Evolutionary conservation across 1,284 basidiomycete genomes (phyloP).

Genomic region (Prillingera fragicola): DNA sequence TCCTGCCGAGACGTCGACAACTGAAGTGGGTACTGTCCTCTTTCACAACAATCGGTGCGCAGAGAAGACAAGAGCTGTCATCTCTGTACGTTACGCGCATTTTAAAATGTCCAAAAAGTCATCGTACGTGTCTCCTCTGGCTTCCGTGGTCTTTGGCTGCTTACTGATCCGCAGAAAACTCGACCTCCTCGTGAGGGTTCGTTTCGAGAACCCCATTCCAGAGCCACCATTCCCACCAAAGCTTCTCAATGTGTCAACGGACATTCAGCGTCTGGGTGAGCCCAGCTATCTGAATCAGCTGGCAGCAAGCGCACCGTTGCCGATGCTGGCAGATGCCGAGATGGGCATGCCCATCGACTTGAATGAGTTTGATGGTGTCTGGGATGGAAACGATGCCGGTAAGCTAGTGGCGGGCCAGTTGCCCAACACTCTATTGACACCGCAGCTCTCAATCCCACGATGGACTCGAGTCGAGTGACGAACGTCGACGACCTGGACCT

Average conservation of each 20-base stretch:
- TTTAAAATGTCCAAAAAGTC: conserved; percentile 32
- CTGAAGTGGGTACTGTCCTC: too few species aligned
- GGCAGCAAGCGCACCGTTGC: conserved; percentile 70
- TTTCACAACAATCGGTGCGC: too few species aligned
- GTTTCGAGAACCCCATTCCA: conserved; percentile 86
- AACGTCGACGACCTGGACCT: conserved; percentile 30
- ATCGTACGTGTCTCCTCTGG: conserved; percentile 14
- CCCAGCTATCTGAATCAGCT: conserved; percentile 76
- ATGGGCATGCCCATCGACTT: conserved; percentile 89
- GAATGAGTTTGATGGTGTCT: conserved; percentile 70
- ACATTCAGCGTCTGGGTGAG: conserved; percentile 70
- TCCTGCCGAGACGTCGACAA: background rate
- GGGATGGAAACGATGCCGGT: conserved; percentile 74
- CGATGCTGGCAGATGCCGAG: conserved; percentile 91
- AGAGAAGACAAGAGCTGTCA: too few species aligned
- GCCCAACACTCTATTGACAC: background rate
- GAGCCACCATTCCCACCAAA: conserved; percentile 92
- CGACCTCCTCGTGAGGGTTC: conserved; percentile 82
- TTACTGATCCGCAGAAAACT: conserved; percentile 20
- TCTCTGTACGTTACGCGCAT: background rate
- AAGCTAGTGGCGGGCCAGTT: conserved; percentile 26
- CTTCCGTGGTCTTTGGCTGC: background rate
- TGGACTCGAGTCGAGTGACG: conserved; percentile 54
- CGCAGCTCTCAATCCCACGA: conserved; percentile 61
- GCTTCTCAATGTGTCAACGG: conserved; percentile 77